Base-by-base conservation (phyloP, 1,284 basidiomycete genomes). In the Heliocybe sulcata region DNA sequence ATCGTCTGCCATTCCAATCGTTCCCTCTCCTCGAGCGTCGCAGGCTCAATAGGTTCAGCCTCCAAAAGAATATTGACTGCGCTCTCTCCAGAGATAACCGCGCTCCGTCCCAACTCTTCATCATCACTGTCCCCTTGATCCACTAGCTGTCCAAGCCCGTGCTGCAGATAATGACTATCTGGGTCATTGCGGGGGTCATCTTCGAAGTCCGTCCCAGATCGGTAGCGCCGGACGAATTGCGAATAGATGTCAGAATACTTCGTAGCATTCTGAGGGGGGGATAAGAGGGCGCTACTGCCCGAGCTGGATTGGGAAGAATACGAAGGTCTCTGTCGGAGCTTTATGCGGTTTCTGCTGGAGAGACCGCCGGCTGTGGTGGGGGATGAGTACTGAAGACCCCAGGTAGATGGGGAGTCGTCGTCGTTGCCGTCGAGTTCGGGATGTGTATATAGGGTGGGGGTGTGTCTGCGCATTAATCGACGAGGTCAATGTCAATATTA, bases 1-100 rank as follows among this genome's bases (percentile, higher is more conserved):
- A 97, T 91, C 35, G 88, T 89, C 69, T 95, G 92, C 94, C 94
- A 98, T 69, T 95, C 94, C 49, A 95, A 73, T 26, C 94, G 80
- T 62, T 94, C 91, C 58, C 81, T 79, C 61, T 92, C 88, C 63
- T 90, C 85, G 47, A 81, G 70, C 8, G 82, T 85, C 42, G 79
- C 76, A 35, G 85, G 82, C 58, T 83, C 77, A 54, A 78, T 74
- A 31, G 79, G 72, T 58, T 87, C 83, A 9, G 77, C 71, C 61
- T 89, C 85, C 42, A 82, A 72, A 58, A 78, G 69, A 33, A 80
- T n/a, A n/a, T n/a, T 70, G n/a, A 75, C 71, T 16, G 77, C 76
- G 56, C n/a, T 23, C 3, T 76, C 72, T 25, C 67, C 68, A 58
- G 83, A 81, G 45, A 70, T 67, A 20, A 68, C 71, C 33, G 67